Evolutionary conservation across 2,329 filamentous ascomycete genomes (phyloP).

Genomic region (Talaromyces sp.): DNA sequence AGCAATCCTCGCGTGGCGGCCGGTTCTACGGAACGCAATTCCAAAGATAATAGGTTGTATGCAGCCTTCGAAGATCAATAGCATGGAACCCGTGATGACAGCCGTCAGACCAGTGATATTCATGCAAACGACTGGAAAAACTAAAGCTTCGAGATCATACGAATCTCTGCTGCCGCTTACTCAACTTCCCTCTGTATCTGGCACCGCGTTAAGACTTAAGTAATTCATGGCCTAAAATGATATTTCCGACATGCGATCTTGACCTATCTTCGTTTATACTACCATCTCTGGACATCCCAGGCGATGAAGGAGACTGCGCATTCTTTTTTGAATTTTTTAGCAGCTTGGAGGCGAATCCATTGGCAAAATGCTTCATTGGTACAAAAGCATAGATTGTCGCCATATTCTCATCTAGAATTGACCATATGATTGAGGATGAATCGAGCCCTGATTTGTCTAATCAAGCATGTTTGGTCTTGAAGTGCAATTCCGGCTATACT

Average conservation of each 20-base stretch:
- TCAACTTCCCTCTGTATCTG: background rate
- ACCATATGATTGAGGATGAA: slow-evolving; percentile 29
- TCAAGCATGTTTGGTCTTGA: background rate
- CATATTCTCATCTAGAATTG: slow-evolving; percentile 39
- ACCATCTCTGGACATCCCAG: background rate
- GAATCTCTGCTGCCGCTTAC: background rate
- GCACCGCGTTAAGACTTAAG: background rate
- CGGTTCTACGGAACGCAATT: background rate
- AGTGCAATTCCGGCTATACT: background rate
- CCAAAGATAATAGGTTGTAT: background rate
- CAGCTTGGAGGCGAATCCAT: background rate
- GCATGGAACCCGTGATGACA: background rate
- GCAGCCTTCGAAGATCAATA: background rate
- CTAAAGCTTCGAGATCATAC: no score
- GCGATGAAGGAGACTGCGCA: background rate
- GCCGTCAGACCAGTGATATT: background rate
- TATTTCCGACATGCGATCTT: background rate
- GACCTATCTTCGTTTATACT: background rate
- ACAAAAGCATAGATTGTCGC: slow-evolving; percentile 43
- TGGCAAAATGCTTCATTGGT: slow-evolving; percentile 35
- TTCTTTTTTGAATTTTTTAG: background rate
- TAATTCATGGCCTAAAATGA: background rate
- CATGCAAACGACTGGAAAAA: background rate
- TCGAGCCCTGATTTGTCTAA: no score
- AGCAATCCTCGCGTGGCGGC: slow-evolving; percentile 37